A percentile compares a stretch with the other conserved stretches of the same genome.
Evolutionary conservation across 345 rosid genomes (phyloP).

Genomic region (Salix dunnii): DNA sequence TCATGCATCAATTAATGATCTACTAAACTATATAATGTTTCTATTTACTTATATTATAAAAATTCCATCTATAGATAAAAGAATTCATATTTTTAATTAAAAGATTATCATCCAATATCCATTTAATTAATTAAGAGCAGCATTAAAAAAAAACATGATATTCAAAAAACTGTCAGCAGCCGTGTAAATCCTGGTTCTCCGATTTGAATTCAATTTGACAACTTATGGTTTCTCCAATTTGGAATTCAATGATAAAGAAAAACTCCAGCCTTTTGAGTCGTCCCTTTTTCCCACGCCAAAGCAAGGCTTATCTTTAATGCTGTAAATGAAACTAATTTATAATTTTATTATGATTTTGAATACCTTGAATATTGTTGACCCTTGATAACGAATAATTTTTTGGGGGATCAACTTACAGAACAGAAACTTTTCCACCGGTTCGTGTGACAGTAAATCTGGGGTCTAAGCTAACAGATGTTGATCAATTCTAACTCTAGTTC

Average conservation of each 20-base stretch:
- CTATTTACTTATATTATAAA: too few species aligned
- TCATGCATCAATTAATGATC: background rate
- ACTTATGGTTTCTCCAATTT: background rate
- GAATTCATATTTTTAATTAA: too few species aligned
- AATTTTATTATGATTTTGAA: background rate
- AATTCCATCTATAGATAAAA: too few species aligned
- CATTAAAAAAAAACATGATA: background rate
- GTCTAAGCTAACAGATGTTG: background rate
- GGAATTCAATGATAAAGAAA: background rate
- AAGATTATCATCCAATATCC: background rate
- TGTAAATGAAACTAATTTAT: too few species aligned
- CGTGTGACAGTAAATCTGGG: background rate
- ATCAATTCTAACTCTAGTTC: background rate
- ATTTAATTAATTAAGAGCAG: background rate
- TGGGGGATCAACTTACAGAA: background rate
- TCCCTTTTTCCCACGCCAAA: background rate
- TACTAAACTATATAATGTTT: too few species aligned
- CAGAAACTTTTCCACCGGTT: background rate
- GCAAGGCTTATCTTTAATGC: background rate
- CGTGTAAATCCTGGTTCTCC: background rate
- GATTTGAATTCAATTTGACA: background rate
- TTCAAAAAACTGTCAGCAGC: background rate
- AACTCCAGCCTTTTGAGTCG: background rate
- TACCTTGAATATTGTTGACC: background rate
- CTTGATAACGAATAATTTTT: background rate